Evolutionary conservation across 2,329 filamentous ascomycete genomes (phyloP).

Genomic region (Aspergillus terreus): DNA sequence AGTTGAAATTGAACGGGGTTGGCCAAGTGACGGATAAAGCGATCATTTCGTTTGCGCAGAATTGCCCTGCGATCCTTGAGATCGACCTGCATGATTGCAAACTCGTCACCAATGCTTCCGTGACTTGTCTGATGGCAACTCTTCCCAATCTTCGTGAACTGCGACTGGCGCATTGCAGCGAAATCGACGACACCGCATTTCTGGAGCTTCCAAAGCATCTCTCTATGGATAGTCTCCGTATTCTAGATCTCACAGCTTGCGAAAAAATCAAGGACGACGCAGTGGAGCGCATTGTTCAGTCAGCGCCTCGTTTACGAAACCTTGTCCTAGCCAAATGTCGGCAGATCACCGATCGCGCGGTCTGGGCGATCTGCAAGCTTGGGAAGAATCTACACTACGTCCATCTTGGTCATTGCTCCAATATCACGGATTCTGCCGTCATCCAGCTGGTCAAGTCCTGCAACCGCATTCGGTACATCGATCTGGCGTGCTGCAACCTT

Average conservation of each 20-base stretch:
- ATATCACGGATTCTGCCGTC: constrained; percentile 87
- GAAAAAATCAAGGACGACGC: constrained; percentile 77
- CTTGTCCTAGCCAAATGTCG: constrained; percentile 92
- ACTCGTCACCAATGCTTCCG: constrained; percentile 74
- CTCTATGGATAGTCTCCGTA: constrained; percentile 81
- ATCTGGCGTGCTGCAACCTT: constrained; percentile 88
- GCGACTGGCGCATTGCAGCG: constrained; percentile 76
- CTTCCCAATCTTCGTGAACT: constrained; percentile 85
- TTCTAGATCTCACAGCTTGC: constrained; percentile 90
- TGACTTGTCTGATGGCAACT: constrained; percentile 74
- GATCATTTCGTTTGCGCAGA: constrained; percentile 77
- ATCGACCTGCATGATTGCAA: constrained; percentile 89
- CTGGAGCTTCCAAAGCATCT: constrained; percentile 66
- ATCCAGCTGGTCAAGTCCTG: constrained; percentile 78
- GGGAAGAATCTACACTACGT: constrained; percentile 97
- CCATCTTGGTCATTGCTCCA: constrained; percentile 86
- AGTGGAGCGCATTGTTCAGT: constrained; percentile 80
- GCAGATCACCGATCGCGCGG: constrained; percentile 84
- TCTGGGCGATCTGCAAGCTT: constrained; percentile 79
- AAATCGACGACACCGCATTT: constrained; percentile 86
- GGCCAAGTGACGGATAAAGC: constrained; percentile 76
- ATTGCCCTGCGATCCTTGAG: constrained; percentile 91
- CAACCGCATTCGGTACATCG: constrained; percentile 95
- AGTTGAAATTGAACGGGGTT: constrained; percentile 95
- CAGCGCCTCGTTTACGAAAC: constrained; percentile 84